These are phyloP conservation scores for Emergomyces africanus DNA, from an alignment of 2,329 filamentous ascomycete genomes.

Conservation along the genomic window DNA sequence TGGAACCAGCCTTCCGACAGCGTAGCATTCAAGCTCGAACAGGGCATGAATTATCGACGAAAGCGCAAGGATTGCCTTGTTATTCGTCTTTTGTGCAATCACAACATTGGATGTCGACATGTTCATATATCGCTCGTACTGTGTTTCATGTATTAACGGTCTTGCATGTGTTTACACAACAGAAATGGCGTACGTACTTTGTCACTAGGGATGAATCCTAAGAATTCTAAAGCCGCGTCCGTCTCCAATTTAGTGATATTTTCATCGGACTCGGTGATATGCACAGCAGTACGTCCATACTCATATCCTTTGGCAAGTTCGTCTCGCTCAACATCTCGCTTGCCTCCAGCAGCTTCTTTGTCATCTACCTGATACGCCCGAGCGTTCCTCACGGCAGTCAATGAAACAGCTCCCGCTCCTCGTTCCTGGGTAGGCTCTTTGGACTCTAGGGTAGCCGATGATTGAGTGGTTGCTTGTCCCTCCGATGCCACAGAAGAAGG, in stretches of 20 bases:
- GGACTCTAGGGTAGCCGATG: conserved; percentile 35
- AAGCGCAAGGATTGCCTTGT: conserved; percentile 70
- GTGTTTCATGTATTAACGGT: neutral
- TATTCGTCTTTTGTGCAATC: conserved; percentile 62
- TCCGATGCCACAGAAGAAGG: conserved; percentile 32
- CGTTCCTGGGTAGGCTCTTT: conserved; percentile 16
- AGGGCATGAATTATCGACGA: conserved; percentile 85
- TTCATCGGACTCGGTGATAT: conserved; percentile 73
- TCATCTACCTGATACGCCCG: conserved; percentile 73
- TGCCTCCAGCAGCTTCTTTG: conserved; percentile 59
- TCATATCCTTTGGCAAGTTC: conserved; percentile 85
- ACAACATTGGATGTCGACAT: conserved; percentile 73
- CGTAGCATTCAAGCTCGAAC: conserved; percentile 71
- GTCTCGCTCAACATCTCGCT: conserved; percentile 68
- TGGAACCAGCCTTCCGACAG: conserved; percentile 68
- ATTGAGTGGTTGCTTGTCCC: conserved; percentile 41
- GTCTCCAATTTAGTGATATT: conserved; percentile 84
- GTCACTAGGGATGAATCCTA: conserved; percentile 69
- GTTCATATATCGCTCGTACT: conserved; percentile 75
- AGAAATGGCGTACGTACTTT: conserved; percentile 38
- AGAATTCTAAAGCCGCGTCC: conserved; percentile 57
- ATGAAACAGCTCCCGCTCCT: conserved; percentile 31
- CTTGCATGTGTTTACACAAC: neutral
- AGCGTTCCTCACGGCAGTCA: conserved; percentile 62
- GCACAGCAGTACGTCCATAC: conserved; percentile 84